Conservation (phyloP, 371 early-diverging fungal species). For the Circinella umbellata region DNA sequence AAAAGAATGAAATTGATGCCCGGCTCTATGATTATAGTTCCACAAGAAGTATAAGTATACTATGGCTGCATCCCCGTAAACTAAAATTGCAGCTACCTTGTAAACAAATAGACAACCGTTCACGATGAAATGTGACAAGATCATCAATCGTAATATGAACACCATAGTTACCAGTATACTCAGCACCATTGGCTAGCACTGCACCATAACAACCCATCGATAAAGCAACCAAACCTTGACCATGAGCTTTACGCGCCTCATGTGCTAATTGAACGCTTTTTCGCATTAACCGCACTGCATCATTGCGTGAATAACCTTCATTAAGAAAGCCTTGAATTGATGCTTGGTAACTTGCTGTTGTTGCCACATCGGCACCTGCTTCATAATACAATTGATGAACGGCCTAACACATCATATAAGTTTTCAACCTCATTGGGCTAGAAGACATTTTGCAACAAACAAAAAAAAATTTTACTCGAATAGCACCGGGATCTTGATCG, state of each 20-base stretch:
- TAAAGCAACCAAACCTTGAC: slow-evolving; percentile 44
- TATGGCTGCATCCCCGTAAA: too few relatives aligned
- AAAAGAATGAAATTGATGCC: slow-evolving; percentile 59
- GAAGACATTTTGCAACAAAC: too few relatives aligned
- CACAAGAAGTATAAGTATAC: neutral
- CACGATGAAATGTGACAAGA: slow-evolving; percentile 52
- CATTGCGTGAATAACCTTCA: slow-evolving; percentile 33
- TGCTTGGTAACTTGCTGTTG: slow-evolving; percentile 58
- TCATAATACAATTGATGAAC: slow-evolving; percentile 51
- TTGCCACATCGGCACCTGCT: slow-evolving; percentile 55
- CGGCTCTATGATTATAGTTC: slow-evolving; percentile 1
- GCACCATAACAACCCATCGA: slow-evolving; percentile 69
- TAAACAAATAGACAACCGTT: slow-evolving; percentile 40
- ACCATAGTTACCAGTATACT: slow-evolving; percentile 65
- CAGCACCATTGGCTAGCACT: slow-evolving; percentile 59
- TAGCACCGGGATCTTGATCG: slow-evolving; percentile 48
- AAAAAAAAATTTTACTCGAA: slow-evolving; percentile 33
- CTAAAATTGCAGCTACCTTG: neutral
- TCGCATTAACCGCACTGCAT: slow-evolving; percentile 38
- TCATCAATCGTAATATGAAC: slow-evolving; percentile 22
- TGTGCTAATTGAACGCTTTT: slow-evolving; percentile 44
- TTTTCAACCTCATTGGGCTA: neutral
- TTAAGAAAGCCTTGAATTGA: slow-evolving; percentile 39
- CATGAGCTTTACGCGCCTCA: slow-evolving; percentile 45
- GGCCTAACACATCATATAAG: slow-evolving; percentile 16